These are phyloP conservation scores for Clonostachys sp. DNA, from an alignment of 2,329 filamentous ascomycete species.

Conservation along the genomic window DNA sequence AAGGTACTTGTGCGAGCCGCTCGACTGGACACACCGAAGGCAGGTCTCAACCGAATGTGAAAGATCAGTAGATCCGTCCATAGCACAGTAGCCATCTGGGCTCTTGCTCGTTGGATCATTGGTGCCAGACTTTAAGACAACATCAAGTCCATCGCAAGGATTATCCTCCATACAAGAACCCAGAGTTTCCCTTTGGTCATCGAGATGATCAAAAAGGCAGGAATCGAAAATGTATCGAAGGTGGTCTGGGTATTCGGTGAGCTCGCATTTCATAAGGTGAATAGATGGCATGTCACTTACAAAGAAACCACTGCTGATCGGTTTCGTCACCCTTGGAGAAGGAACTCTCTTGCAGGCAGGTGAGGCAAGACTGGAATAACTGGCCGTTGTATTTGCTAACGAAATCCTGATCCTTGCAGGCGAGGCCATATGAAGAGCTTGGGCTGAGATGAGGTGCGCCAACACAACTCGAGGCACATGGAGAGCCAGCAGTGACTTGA, in stretches of 20 bases:
- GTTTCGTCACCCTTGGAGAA: constrained; percentile 40
- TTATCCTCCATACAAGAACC: constrained; percentile 43
- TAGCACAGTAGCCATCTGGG: constrained; percentile 42
- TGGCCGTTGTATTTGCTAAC: constrained; percentile 27
- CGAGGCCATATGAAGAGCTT: constrained; percentile 13
- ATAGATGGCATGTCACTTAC: constrained; percentile 27
- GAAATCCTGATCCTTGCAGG: constrained; percentile 41
- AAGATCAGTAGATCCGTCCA: constrained; percentile 27
- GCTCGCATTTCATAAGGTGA: background rate
- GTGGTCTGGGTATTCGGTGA: constrained; percentile 34
- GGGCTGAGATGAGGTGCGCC: constrained; percentile 25
- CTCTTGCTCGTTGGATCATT: constrained; percentile 21
- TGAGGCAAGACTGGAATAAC: constrained; percentile 45
- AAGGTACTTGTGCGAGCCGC: constrained; percentile 33
- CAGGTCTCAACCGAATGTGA: constrained; percentile 30
- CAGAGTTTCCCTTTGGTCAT: constrained; percentile 35
- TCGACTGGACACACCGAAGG: constrained; percentile 37
- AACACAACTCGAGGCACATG: constrained; percentile 35
- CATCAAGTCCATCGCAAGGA: constrained; percentile 41
- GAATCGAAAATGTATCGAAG: constrained; percentile 45
- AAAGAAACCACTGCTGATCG: constrained; percentile 52
- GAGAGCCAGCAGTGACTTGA: constrained; percentile 49
- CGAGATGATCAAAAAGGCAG: constrained; percentile 47
- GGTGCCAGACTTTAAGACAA: constrained; percentile 32
- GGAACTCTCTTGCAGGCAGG: constrained; percentile 46